Base-by-base conservation (phyloP, 352 stramenopile genomes). In the Phytopythium boreale region DNA sequence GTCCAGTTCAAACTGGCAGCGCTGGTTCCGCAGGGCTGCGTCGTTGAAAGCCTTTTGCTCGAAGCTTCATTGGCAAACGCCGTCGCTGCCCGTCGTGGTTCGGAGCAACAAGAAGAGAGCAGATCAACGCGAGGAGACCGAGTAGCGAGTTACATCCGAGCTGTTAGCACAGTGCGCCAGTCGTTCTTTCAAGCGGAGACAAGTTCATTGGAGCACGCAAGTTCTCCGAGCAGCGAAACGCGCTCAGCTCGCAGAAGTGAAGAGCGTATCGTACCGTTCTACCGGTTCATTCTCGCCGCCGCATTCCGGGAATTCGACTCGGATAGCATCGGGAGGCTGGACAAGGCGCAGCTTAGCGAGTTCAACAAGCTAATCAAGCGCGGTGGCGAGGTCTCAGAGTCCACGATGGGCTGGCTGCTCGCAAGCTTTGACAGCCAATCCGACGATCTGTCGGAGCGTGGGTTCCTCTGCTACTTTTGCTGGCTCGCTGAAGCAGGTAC, bases 401-500 rank as follows among this genome's bases (percentile, higher is more conserved):
- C 59, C 0, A 69, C 70, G 0, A 74, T 90, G 49, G 43, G 68
- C 0, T 93, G 84, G 84, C 59, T 93, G 1, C 19, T 85, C 0
- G 26, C 62, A 2, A 90, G 77, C 20, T 93, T 93, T 55, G 80
- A 90, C 19, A 64, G 74, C 12, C 61, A 76, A 10, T 57, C 69
- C 1, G 36, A 52, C 1, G 67, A 66, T 2, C 62, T 93, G 24
- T 88, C 80, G 0, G 79, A 90, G 56, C 71, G 75, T 43, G 82
- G 82, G 14, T 58, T 93, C 14, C 55, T 89, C 20, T 63, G 86
- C 53, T 93, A 93, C 51, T 89, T 93, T 47, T 79, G 70, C 36
- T 91, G 79, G 77, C 50, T 91, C 9, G 84, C 77, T 3, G 79
- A 89, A 70, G 79, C 79, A 67, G 82, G 83, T 90, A 62, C 20